Conservation (phyloP, 352 stramenopile genomes). For the Globisporangium recalcitrans region DNA sequence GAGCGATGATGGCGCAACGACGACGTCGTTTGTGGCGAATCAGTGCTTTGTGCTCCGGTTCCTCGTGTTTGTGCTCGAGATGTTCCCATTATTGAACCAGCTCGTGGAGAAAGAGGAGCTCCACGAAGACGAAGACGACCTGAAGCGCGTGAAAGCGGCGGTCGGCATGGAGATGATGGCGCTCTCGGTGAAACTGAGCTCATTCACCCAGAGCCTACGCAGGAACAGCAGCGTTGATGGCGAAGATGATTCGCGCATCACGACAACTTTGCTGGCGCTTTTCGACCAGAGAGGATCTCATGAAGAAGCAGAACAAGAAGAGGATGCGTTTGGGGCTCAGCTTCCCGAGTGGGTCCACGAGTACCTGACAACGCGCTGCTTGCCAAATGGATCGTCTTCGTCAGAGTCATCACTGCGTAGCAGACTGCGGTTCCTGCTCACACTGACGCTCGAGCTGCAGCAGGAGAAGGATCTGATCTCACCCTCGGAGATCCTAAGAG, state of each 20-base stretch:
- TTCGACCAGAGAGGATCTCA: slow-evolving; percentile 1
- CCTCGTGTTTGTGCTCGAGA: slow-evolving; percentile 57
- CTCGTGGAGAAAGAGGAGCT: slow-evolving; percentile 61
- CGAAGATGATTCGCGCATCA: slow-evolving; percentile 11
- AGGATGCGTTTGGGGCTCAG: neutral
- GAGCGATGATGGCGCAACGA: neutral
- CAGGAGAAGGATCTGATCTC: slow-evolving; percentile 43
- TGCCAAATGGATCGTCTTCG: slow-evolving; percentile 11
- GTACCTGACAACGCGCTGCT: slow-evolving; percentile 44
- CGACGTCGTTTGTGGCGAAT: slow-evolving; percentile 22
- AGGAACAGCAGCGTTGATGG: neutral
- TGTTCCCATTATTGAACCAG: slow-evolving; percentile 41
- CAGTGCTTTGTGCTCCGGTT: slow-evolving; percentile 55
- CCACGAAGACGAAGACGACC: slow-evolving; percentile 61
- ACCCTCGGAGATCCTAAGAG: slow-evolving; percentile 32
- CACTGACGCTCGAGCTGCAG: slow-evolving; percentile 40
- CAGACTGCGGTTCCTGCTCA: slow-evolving; percentile 39
- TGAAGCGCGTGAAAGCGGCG: slow-evolving; percentile 35
- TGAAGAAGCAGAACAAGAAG: neutral
- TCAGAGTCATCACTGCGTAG: neutral
- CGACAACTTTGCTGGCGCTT: slow-evolving; percentile 14
- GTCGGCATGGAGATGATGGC: slow-evolving; percentile 49
- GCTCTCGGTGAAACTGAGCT: slow-evolving; percentile 49
- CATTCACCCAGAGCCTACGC: slow-evolving; percentile 21
- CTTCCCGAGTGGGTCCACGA: slow-evolving; percentile 49